Conservation (phyloP, 1,284 basidiomycete genomes). For the Schizopora paradoxa region DNA sequence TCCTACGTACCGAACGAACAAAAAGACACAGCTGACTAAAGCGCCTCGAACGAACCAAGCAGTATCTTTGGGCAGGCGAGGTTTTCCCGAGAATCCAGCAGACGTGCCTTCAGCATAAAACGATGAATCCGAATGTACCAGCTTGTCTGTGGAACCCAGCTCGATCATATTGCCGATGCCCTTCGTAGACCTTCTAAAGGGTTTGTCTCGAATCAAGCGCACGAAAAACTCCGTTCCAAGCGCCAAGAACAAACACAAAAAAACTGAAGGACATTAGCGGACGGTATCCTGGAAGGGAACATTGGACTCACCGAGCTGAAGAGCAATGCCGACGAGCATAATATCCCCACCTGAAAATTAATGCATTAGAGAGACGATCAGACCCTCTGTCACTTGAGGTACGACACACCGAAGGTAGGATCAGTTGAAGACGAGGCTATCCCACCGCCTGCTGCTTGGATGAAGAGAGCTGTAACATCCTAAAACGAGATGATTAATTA, state of each 20-base stretch:
- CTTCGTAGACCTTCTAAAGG: too few relatives aligned
- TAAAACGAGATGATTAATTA: constrained; percentile 19
- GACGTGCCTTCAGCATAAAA: too few relatives aligned
- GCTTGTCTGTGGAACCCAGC: constrained; percentile 3
- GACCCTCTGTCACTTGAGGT: too few relatives aligned
- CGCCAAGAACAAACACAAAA: too few relatives aligned
- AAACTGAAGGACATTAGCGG: too few relatives aligned
- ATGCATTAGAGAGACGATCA: too few relatives aligned
- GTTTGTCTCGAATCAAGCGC: constrained; percentile 37
- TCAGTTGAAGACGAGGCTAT: constrained; percentile 38
- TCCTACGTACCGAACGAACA: constrained; percentile 34
- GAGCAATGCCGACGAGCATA: constrained; percentile 53
- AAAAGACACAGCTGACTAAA: constrained; percentile 31
- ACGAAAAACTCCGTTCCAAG: constrained; percentile 41
- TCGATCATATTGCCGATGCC: too few relatives aligned
- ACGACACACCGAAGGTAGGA: constrained; percentile 16
- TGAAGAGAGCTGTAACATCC: constrained; percentile 46
- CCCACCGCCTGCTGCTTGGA: constrained; percentile 53
- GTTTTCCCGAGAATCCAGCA: too few relatives aligned
- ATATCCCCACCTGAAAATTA: constrained; percentile 40
- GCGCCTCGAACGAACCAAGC: constrained; percentile 28
- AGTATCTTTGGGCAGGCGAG: constrained; percentile 27
- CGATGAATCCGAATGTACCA: constrained; percentile 19
- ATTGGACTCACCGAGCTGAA: constrained; percentile 43
- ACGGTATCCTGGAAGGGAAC: too few relatives aligned